phyloP scores from a whole-genome alignment of 768 basidiomycete genomes.

The Amanita pseudoporphyria region DNA sequence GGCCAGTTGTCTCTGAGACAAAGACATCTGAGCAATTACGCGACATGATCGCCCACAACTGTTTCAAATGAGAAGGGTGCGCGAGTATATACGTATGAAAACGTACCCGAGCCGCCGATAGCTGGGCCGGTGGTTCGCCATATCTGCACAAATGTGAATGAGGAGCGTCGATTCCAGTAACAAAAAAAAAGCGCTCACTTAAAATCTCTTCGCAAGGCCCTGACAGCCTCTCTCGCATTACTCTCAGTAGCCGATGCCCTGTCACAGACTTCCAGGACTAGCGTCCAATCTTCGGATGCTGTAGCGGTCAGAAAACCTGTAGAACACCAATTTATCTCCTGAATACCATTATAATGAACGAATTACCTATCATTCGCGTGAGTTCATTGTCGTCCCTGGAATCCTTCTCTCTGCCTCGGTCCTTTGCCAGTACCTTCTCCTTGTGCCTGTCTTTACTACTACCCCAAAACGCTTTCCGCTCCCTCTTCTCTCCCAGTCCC shows the following conservation, averaged over 20 bases:
- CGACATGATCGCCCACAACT: constrained; percentile 90
- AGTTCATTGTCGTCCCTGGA: constrained; percentile 36
- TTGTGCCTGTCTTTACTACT: constrained; percentile 24
- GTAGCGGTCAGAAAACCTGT: constrained; percentile 69
- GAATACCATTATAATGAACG: neutral
- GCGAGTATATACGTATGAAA: neutral
- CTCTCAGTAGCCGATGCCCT: constrained; percentile 61
- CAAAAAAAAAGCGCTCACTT: constrained; percentile 38
- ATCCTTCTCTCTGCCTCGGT: constrained; percentile 15
- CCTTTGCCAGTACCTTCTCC: constrained; percentile 17
- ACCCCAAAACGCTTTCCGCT: constrained; percentile 50
- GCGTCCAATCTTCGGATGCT: constrained; percentile 70
- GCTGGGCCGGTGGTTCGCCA: constrained; percentile 65
- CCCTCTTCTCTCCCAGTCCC: constrained; percentile 29
- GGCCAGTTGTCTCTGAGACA: constrained; percentile 55
- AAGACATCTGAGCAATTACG: constrained; percentile 70
- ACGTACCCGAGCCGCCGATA: constrained; percentile 68
- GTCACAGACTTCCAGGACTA: constrained; percentile 83
- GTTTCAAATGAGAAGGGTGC: constrained; percentile 5
- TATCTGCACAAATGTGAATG: constrained; percentile 32
- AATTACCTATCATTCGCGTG: constrained; percentile 62
- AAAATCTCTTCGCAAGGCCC: constrained; percentile 77
- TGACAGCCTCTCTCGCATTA: constrained; percentile 77
- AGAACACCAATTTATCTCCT: neutral
- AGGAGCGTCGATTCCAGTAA: neutral